Base-by-base conservation (phyloP, 148 eudicot genomes). In the Arctostaphylos glauca region DNA sequence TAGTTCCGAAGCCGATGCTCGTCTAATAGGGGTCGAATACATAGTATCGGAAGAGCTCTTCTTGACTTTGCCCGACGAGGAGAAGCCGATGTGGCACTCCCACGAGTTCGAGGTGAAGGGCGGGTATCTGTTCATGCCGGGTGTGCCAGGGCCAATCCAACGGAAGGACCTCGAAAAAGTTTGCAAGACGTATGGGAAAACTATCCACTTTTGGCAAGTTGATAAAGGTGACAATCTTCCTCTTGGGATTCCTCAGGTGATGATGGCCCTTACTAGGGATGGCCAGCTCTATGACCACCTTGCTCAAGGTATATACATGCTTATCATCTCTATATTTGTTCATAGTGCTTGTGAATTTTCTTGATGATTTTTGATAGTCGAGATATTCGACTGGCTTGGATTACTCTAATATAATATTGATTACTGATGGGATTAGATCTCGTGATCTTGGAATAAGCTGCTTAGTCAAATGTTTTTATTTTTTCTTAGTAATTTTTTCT, bases 241-340 rank as follows among this genome's bases (percentile, higher is more conserved):
- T 2, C 77, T 96, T 46, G 99, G 99, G 9, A 70, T 92, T 9
- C 99, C 99, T 3, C 98, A 93, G 83, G 80, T 94, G 21, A 96
- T 96, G 99, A 96, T 96, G 98, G 91, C 99, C 2, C 88, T 96
- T 7, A 96, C 98, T n/a, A 86, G 94, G 50, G 98, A 96, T 8
- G 98, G 95, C 46, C 98, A 96, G 79, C 92, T 94, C 8, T 59
- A 91, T 71, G 84, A 82, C 0, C 70, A 82, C 72, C 92, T 96
- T 43, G 90, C 93, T 56, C 66, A 82, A 81, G 95, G 98, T 95
- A 84, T 10, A n/a, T n/a, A 31, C 38, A 0, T 31, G 38, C 38
- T 31, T 31, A 31, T 31, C 38, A 31, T 31, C 38, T 31, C 38
- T 31, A 31, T 31, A 31, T 31, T 31, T 31, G 38, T 31, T 31